Evolutionary conservation across 2,329 filamentous ascomycete genomes (phyloP), one percentile per base, ranked within the genome.

Genomic region (Penicillium frequentans): DNA sequence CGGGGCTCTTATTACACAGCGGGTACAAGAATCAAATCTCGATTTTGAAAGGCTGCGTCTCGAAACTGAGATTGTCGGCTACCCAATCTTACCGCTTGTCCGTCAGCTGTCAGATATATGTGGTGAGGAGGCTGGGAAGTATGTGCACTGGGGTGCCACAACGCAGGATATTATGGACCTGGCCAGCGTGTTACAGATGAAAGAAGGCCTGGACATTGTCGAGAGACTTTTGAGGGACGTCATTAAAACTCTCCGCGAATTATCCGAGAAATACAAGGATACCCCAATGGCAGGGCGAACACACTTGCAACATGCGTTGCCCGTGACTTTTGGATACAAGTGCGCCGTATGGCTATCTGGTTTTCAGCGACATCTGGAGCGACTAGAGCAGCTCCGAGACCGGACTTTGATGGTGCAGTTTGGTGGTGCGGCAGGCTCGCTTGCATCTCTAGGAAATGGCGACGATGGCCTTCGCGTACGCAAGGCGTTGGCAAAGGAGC

Each of bases 111-210:
- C 75, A 1, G 69, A 71, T 27, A 67, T 68, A n/a, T 68, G 64
- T 24, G 67, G 64, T 14, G 68, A 71, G 31, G 62, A 70, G 5
- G 67, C 65, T 13, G 74, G 68, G n/a, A 74, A 77, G 57, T 84
- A 82, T 61, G 77, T 85, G 11, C 82, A 85, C 64, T 84, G 82
- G 82, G 83, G 83, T 9, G 82, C 82, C 1, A 85, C 83, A 0
- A 85, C 83, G 0, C 83, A 85, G 60, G 82, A 85, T 61, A 84
- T 85, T 56, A 84, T 84, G 82, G 83, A 85, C 59, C 71, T 79
- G 0, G 83, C 82, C 0, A 79, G 77, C 13, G 71, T 83, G 1
- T 63, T 85, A 9, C 83, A 85, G 61, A 82, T 84, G 67, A 79
- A 81, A 43, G 62, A 75, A 13, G 82, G 82, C 0, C 68, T 85